Conservation (phyloP, 495 filamentous ascomycete species). For the Penicillium fimorum region DNA sequence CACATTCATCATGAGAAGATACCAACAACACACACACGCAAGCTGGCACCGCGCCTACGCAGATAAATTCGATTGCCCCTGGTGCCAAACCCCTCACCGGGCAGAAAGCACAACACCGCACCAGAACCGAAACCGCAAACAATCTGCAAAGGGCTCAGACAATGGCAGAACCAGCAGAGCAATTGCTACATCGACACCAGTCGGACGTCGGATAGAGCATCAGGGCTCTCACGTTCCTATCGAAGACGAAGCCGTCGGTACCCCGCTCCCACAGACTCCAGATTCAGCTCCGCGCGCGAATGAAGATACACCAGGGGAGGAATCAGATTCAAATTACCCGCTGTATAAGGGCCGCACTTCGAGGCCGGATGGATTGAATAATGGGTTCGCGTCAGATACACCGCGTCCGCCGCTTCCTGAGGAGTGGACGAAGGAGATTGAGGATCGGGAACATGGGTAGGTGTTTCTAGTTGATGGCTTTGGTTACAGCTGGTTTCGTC, state of each 20-base stretch:
- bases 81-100: constrained; percentile 2
- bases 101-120: background rate
- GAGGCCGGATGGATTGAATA: background rate
- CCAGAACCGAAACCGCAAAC: background rate
- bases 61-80: constrained; percentile 6
- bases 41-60: constrained; percentile 12
- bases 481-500: background rate
- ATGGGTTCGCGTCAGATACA: background rate
- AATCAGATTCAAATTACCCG: background rate
- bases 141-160: background rate
- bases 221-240: background rate
- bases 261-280: background rate
- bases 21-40: constrained; percentile 9
- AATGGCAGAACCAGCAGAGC: background rate
- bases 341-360: background rate
- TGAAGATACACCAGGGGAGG: background rate
- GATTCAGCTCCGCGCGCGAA: background rate
- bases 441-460: constrained; percentile 1
- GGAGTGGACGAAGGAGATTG: constrained; percentile 2
- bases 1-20: constrained; percentile 6
- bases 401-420: constrained; percentile 6
- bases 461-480: background rate
- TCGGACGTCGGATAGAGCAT: background rate
- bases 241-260: background rate
- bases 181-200: background rate